Evolutionary conservation across 257 asterid species (phyloP).

Genomic region (Fraxinus pennsylvanica): DNA sequence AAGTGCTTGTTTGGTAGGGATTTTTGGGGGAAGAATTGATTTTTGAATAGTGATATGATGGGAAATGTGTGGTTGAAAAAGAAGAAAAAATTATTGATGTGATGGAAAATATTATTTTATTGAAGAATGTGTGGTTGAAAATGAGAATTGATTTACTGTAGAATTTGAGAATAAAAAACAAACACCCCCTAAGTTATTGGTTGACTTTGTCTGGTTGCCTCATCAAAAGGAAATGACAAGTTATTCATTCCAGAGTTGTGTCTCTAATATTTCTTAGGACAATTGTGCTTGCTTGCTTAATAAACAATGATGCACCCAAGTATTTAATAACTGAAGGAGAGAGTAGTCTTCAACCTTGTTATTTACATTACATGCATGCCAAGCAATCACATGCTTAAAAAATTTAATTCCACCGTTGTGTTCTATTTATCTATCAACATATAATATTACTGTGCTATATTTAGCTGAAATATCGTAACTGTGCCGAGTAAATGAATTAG

Average conservation of each 20-base stretch:
- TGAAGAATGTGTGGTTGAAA: no score
- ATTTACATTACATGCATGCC: background rate
- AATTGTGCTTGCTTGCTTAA: background rate
- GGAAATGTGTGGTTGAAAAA: no score
- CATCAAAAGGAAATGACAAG: background rate
- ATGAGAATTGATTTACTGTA: no score
- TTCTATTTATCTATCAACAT: slow-evolving; percentile 13
- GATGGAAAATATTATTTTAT: no score
- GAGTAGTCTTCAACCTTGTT: background rate
- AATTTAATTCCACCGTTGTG: background rate
- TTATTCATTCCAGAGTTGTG: background rate
- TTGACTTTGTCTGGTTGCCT: background rate
- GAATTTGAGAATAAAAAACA: no score
- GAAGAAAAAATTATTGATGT: no score
- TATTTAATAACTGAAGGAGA: background rate
- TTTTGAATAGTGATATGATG: no score
- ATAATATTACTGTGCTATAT: background rate
- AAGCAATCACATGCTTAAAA: background rate
- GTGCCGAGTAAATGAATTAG: slow-evolving; percentile 16
- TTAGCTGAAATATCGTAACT: background rate
- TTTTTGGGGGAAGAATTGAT: no score
- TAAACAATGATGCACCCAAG: background rate
- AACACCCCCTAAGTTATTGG: background rate
- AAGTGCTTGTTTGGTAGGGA: no score
- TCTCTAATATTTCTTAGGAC: background rate